Conservation (phyloP, 2,329 filamentous ascomycete genomes). For the Raffaelea albimanens region DNA sequence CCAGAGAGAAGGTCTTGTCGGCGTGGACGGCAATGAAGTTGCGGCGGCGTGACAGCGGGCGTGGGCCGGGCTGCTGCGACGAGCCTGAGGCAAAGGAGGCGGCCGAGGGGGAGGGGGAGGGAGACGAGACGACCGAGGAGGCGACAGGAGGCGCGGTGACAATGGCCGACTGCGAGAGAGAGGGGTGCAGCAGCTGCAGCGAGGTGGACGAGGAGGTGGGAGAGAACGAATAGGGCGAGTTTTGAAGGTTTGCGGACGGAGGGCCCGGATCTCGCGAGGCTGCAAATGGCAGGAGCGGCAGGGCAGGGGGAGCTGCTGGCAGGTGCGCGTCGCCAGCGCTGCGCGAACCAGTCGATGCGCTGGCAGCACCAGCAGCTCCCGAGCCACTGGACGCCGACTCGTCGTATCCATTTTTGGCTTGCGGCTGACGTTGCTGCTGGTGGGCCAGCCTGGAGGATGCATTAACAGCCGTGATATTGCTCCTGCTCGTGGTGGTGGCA, state of each 20-base stretch:
- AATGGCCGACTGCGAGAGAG: neutral
- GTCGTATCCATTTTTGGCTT: conserved; percentile 1
- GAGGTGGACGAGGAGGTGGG: conserved; percentile 1
- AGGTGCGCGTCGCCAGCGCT: too few species aligned
- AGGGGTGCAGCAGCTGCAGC: neutral
- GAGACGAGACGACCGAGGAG: conserved; percentile 9
- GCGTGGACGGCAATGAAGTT: conserved; percentile 41
- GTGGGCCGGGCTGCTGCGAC: conserved; percentile 15
- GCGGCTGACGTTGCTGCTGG: conserved; percentile 6
- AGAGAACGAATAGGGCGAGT: too few species aligned
- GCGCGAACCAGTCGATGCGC: too few species aligned
- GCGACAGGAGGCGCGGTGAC: conserved; percentile 4
- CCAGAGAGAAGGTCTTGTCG: conserved; percentile 50
- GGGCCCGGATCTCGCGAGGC: too few species aligned
- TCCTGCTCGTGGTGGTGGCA: conserved; percentile 4
- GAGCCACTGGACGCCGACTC: neutral
- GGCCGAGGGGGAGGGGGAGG: conserved; percentile 8
- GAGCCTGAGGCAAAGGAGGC: conserved; percentile 12
- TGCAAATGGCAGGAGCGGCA: neutral
- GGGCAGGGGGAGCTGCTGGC: too few species aligned
- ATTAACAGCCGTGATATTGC: conserved; percentile 29
- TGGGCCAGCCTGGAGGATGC: conserved; percentile 16
- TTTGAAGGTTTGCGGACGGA: too few species aligned
- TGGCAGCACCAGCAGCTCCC: neutral
- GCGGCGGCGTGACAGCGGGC: conserved; percentile 28